Percentiles rank a stretch among this genome's conserved stretches.
phyloP scores from a whole-genome alignment of 768 basidiomycete species.

The Cubamyces sp. region DNA sequence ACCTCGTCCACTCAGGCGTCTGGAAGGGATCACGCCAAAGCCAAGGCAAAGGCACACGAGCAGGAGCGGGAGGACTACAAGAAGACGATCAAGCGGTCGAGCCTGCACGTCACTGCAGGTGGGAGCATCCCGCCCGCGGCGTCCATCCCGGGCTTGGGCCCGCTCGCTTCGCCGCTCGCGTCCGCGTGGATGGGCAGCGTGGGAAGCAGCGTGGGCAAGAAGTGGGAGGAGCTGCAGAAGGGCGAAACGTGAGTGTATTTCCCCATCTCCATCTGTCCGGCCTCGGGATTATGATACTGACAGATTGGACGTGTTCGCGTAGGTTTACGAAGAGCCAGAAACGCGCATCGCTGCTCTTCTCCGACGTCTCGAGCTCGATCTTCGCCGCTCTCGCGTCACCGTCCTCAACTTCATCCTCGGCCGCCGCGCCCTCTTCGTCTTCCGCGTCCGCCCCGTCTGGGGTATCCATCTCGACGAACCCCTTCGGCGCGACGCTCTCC shows the following conservation, averaged over 20 bases:
- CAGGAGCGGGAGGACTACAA: conserved; percentile 16
- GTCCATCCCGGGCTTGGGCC: conserved; percentile 45
- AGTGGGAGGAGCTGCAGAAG: conserved; percentile 59
- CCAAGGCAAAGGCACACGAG: conserved; percentile 16
- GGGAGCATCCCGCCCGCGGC: conserved; percentile 39
- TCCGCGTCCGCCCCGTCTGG: conserved; percentile 31
- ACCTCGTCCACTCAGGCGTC: conserved; percentile 8
- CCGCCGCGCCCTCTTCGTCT: conserved; percentile 32
- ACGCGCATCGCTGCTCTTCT: conserved; percentile 66
- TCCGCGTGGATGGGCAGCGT: conserved; percentile 43
- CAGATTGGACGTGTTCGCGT: conserved; percentile 7
- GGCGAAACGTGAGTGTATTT: conserved; percentile 53
- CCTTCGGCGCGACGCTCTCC: conserved; percentile 26
- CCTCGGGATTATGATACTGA: background rate
- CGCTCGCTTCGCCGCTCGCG: conserved; percentile 35
- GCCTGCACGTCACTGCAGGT: conserved; percentile 15
- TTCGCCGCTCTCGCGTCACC: conserved; percentile 49
- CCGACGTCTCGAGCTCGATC: conserved; percentile 64
- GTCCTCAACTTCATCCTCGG: conserved; percentile 31
- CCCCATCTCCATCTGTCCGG: background rate
- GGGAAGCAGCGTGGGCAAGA: conserved; percentile 58
- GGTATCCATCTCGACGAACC: conserved; percentile 21
- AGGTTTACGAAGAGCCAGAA: conserved; percentile 73
- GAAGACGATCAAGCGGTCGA: conserved; percentile 24
- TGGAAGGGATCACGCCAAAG: conserved; percentile 6